phyloP scores from a whole-genome alignment of 176 grass and related monocot species.

The Aegilops longissima region DNA sequence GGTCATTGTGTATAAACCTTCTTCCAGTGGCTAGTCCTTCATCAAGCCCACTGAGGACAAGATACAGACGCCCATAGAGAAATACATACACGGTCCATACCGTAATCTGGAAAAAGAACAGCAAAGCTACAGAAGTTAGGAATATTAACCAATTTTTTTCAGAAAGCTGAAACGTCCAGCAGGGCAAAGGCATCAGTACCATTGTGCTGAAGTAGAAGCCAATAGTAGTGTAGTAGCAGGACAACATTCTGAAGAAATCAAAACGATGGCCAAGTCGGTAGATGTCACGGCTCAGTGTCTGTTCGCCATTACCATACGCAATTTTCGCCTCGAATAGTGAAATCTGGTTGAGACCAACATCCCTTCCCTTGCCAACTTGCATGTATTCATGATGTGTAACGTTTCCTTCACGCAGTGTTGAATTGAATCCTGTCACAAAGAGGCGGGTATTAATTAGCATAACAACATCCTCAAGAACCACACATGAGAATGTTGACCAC shows the following conservation, averaged over 20 bases:
- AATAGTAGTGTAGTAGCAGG: conserved; percentile 92
- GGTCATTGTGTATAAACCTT: conserved; percentile 69
- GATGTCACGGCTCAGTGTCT: conserved; percentile 80
- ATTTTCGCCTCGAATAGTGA: conserved; percentile 95
- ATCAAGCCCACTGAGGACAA: conserved; percentile 89
- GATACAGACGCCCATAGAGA: conserved; percentile 87
- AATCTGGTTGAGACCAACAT: conserved; percentile 96
- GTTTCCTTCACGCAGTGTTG: conserved; percentile 89
- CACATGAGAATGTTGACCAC: background rate
- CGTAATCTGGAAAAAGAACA: conserved; percentile 58
- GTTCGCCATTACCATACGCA: conserved; percentile 91
- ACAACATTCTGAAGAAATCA: conserved; percentile 99
- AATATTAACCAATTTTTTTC: no score
- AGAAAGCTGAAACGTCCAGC: conserved; percentile 2
- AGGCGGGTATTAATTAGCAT: background rate
- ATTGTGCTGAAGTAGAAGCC: conserved; percentile 95
- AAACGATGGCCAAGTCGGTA: conserved; percentile 90
- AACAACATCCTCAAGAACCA: background rate
- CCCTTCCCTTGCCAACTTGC: conserved; percentile 99
- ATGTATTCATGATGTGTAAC: conserved; percentile 98
- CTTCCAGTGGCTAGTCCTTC: conserved; percentile 52
- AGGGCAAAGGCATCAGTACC: conserved; percentile 41
- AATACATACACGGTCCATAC: conserved; percentile 92
- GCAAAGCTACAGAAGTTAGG: conserved; percentile 2
- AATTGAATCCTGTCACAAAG: conserved; percentile 74